Conservation (phyloP, 208 protist species). For the Leishmania mexicana region DNA sequence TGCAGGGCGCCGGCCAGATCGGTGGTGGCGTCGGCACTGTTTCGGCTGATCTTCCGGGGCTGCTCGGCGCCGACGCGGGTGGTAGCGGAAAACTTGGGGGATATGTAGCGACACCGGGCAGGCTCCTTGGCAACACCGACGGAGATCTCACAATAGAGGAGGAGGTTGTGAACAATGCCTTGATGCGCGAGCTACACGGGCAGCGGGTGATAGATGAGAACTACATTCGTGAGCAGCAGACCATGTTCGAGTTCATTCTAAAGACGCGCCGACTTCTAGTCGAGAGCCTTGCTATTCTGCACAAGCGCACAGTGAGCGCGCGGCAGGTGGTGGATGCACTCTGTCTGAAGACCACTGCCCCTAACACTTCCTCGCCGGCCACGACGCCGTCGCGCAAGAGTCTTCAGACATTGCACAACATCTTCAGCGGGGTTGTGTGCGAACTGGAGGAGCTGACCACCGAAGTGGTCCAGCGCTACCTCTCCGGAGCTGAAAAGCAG, state of each 20-base stretch:
- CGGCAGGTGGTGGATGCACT: slow-evolving; percentile 74
- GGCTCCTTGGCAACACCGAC: background rate
- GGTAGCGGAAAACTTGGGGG: background rate
- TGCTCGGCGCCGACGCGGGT: background rate
- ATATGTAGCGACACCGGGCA: no score
- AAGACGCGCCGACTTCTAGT: slow-evolving; percentile 68
- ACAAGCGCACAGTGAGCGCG: slow-evolving; percentile 57
- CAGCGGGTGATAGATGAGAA: slow-evolving; percentile 45
- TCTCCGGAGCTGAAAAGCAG: slow-evolving; percentile 70
- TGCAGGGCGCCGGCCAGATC: background rate
- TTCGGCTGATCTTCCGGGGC: slow-evolving; percentile 1
- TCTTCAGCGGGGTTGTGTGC: slow-evolving; percentile 55
- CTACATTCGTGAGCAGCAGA: slow-evolving; percentile 66
- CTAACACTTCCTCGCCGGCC: background rate
- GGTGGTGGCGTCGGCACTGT: background rate
- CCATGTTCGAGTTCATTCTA: slow-evolving; percentile 86
- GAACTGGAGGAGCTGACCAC: slow-evolving; percentile 67
- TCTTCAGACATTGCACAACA: slow-evolving; percentile 35
- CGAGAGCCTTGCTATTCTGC: slow-evolving; percentile 63
- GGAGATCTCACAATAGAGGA: slow-evolving; percentile 10
- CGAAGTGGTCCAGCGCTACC: slow-evolving; percentile 46
- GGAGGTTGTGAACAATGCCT: slow-evolving; percentile 24
- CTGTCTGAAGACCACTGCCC: slow-evolving; percentile 22
- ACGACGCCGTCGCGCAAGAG: slow-evolving; percentile 17
- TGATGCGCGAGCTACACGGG: slow-evolving; percentile 37